These are phyloP conservation scores for Saturnispora hagleri DNA, from an alignment of 805 yeast genomes.

Conservation along the genomic window DNA sequence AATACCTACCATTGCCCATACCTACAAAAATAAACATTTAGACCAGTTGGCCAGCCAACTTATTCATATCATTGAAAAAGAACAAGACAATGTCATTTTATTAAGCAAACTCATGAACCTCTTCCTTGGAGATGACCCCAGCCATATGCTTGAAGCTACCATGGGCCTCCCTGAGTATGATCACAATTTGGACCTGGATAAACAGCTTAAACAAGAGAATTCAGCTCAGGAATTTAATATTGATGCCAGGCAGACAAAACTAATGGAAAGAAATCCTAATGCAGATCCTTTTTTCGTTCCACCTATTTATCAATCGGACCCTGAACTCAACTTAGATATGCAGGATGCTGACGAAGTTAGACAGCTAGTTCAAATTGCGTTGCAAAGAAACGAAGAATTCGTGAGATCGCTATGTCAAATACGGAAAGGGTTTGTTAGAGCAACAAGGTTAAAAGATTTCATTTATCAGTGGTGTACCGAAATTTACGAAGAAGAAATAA, in stretches of 20 bases:
- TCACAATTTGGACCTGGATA: slow-evolving; percentile 40
- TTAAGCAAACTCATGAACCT: slow-evolving; percentile 65
- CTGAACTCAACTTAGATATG: slow-evolving; percentile 34
- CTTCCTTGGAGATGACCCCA: slow-evolving; percentile 81
- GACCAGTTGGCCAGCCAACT: slow-evolving; percentile 60
- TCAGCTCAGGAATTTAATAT: slow-evolving; percentile 15
- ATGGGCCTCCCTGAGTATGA: slow-evolving; percentile 63
- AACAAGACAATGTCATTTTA: slow-evolving; percentile 67
- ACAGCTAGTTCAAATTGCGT: slow-evolving; percentile 65
- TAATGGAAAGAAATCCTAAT: slow-evolving; percentile 13
- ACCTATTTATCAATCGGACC: slow-evolving; percentile 42
- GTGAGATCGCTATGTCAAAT: slow-evolving; percentile 68
- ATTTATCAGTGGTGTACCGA: slow-evolving; percentile 81
- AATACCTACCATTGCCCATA: slow-evolving; percentile 59
- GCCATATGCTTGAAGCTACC: slow-evolving; percentile 51
- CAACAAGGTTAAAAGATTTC: slow-evolving; percentile 63
- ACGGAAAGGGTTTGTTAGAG: slow-evolving; percentile 67
- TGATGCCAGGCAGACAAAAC: slow-evolving; percentile 12
- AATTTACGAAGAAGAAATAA: slow-evolving; percentile 47
- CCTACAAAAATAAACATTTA: slow-evolving; percentile 52
- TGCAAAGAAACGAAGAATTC: slow-evolving; percentile 82
- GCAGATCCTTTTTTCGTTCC: slow-evolving; percentile 58
- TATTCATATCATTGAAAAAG: slow-evolving; percentile 69
- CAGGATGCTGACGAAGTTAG: slow-evolving; percentile 62
- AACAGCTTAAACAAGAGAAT: slow-evolving; percentile 15